Conservation (phyloP, 371 early-diverging fungal genomes). For the Apophysomyces trapeziformis region DNA sequence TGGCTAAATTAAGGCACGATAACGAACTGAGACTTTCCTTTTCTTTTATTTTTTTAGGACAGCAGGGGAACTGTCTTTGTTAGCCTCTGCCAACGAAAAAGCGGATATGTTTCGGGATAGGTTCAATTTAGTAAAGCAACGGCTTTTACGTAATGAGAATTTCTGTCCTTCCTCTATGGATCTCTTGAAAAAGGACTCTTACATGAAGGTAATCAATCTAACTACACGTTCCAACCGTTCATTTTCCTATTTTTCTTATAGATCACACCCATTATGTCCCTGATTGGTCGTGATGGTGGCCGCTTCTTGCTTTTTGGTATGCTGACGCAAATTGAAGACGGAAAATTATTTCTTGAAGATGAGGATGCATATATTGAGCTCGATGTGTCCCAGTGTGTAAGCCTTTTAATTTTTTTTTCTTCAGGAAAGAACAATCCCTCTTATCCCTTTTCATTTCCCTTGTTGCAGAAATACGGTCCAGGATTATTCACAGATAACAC, state of each 20-base stretch:
- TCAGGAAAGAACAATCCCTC: too few species aligned
- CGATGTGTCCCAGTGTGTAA: conserved; percentile 54
- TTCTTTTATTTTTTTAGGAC: conserved; percentile 19
- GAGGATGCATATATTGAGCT: conserved; percentile 76
- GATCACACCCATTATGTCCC: conserved; percentile 82
- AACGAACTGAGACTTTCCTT: neutral
- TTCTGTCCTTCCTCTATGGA: conserved; percentile 70
- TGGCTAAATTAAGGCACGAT: too few species aligned
- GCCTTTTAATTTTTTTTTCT: neutral
- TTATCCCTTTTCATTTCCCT: neutral
- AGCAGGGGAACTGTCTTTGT: conserved; percentile 34
- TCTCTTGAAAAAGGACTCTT: conserved; percentile 36
- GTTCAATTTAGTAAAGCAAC: conserved; percentile 76
- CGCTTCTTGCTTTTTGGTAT: conserved; percentile 85
- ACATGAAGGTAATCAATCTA: conserved; percentile 37
- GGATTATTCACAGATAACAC: conserved; percentile 85
- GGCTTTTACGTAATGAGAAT: conserved; percentile 80
- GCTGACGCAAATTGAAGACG: conserved; percentile 84
- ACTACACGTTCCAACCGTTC: neutral
- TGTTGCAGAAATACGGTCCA: conserved; percentile 48
- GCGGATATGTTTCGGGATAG: conserved; percentile 74
- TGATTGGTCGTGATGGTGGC: conserved; percentile 78
- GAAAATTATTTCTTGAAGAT: conserved; percentile 87
- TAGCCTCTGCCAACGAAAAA: conserved; percentile 69
- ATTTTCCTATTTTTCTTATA: conserved; percentile 24